Conservation (phyloP, 257 asterid genomes). For the Jacaranda mimosifolia region DNA sequence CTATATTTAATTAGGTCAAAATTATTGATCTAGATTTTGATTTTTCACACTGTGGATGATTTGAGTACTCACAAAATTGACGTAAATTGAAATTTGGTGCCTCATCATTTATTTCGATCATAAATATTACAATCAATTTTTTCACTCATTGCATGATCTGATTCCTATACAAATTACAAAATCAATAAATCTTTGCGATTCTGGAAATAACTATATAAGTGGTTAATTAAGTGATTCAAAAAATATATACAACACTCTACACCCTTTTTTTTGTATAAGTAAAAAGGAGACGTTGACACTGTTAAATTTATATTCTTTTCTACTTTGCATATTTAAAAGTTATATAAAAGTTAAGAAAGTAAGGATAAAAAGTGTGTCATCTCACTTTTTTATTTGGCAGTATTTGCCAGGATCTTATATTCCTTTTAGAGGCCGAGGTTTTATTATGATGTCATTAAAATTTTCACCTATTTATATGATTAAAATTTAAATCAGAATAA, state of each 20-base stretch:
- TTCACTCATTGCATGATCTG: no score
- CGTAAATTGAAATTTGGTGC: no score
- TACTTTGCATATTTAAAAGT: constrained; percentile 55
- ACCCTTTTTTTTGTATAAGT: background rate
- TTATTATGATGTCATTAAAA: background rate
- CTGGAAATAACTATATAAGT: background rate
- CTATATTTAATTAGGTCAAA: background rate
- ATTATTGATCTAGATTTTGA: no score
- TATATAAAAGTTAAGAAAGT: constrained; percentile 32
- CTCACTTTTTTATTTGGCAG: constrained; percentile 40
- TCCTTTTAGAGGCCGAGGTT: constrained; percentile 12
- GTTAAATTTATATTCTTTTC: constrained; percentile 41
- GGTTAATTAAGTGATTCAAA: background rate
- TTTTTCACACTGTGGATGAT: no score
- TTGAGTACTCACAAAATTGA: no score
- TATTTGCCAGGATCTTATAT: constrained; percentile 33
- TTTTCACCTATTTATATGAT: background rate
- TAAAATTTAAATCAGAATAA: background rate
- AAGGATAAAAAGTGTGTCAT: constrained; percentile 43
- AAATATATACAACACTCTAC: background rate
- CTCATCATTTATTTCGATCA: no score
- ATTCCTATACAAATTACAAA: no score
- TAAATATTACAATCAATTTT: no score
- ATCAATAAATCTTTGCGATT: no score
- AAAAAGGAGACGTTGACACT: constrained; percentile 30